phyloP scores from a whole-genome alignment of 129 eudicot species.

The Erigeron canadensis region DNA sequence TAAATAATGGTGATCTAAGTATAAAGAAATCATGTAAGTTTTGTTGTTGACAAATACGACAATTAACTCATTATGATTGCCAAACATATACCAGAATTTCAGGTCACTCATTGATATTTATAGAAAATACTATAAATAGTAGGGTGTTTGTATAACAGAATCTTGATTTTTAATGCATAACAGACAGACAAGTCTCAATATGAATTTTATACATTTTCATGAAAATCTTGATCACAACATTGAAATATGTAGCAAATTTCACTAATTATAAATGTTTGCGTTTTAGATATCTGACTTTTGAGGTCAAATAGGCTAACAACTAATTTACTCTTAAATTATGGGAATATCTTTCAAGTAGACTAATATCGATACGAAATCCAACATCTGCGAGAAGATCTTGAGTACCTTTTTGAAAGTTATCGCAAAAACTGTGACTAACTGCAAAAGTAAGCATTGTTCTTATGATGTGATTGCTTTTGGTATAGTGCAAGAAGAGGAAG shows the following conservation, averaged over 20 bases:
- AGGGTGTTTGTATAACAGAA: neutral
- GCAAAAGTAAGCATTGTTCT: conserved; percentile 7
- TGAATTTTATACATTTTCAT: neutral
- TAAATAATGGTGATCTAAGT: no score
- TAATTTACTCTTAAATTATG: neutral
- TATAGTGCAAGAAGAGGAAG: conserved; percentile 93
- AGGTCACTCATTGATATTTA: neutral
- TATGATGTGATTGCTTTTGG: conserved; percentile 27
- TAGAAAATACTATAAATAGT: neutral
- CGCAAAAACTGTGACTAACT: neutral
- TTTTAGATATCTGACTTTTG: neutral
- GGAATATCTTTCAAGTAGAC: neutral
- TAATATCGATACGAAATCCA: neutral
- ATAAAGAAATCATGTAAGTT: neutral
- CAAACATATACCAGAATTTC: neutral
- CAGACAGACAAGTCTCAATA: neutral
- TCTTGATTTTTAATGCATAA: neutral
- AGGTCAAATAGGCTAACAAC: neutral
- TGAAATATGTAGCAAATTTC: neutral
- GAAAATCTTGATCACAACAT: conserved; percentile 12
- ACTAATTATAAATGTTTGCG: neutral
- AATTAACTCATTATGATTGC: neutral
- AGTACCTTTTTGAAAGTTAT: neutral
- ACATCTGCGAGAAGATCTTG: neutral
- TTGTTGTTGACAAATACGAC: neutral